Base-by-base conservation (phyloP, 495 filamentous ascomycete genomes). In the Penicillium tannophilum region DNA sequence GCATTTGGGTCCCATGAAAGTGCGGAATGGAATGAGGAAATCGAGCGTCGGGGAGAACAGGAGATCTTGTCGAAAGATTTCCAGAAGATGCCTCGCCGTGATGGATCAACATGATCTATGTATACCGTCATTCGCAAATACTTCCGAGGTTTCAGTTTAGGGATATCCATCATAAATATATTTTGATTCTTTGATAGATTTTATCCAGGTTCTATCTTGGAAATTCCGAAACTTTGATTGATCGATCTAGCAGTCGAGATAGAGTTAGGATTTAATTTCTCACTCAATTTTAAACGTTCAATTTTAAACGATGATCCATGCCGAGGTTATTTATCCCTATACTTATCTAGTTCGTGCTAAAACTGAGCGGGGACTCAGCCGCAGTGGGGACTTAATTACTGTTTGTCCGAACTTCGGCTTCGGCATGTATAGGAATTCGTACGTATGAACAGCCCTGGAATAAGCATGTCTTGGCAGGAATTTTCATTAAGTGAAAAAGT, bases 1-100 rank as follows among this genome's bases (percentile, higher is more conserved):
- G 63, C 74, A 0, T 77, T 79, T 58, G 73, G 75, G 19, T 66
- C 73, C n/a, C 52, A 69, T 4, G 66, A 77, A 20, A 68, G 71
- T 3, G 74, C 68, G 1, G 64, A 66, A 23, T 67, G 71, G 56
- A 77, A 79, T 57, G 64, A 72, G 10, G 57, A 60, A 14, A 75
- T 80, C 62, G 75, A 75, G 0, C 60, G 65, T 4, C 59, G 67
- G 10, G 77, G 77, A 2, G 74, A 75, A 35, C 60, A 63, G 23
- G 73, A 80, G 65, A 70, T 78, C n/a, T 58, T 45, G 6, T 44
- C 69, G 19, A 69, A 70, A 2, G 39, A 64, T n/a, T 72, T 74
- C 54, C 16, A 43, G 24, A 28, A 46, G 7, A 11, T 9, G 16
- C 24, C 54, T n/a, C 19, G 45, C 55, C 31, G 23, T 11, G 46